Evolutionary conservation across 345 rosid genomes (phyloP).

Genomic region (Gossypium arboreum): DNA sequence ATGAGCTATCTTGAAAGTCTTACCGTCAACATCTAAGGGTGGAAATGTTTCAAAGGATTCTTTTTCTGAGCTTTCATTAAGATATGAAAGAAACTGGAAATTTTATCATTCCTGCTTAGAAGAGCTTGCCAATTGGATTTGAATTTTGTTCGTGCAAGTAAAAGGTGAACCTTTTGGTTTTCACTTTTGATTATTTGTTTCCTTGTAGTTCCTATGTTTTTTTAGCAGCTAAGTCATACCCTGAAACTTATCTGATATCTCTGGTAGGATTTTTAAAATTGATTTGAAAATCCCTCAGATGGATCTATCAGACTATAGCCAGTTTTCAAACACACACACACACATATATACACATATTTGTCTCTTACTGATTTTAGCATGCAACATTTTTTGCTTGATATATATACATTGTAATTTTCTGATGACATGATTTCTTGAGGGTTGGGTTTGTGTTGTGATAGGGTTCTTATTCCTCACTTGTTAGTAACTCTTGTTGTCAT

Average conservation of each 20-base stretch:
- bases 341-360: not conserved
- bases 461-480: not conserved
- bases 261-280: not conserved
- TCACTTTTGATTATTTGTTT: not conserved
- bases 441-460: not conserved
- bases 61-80: not conserved
- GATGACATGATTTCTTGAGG: not conserved
- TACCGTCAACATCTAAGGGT: not conserved
- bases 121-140: not conserved
- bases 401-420: not conserved
- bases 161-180: not conserved
- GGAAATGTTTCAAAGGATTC: not conserved
- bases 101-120: not conserved
- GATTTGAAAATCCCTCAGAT: not conserved
- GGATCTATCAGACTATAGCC: not conserved
- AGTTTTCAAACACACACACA: not conserved
- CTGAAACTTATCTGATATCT: not conserved
- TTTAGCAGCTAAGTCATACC: not conserved
- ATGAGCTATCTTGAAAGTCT: not conserved
- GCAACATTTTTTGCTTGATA: not conserved
- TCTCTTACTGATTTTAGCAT: not conserved
- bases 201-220: not conserved
- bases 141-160: not conserved
- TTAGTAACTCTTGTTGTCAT: constrained; percentile 7
- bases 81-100: constrained; percentile 4